phyloP scores from a whole-genome alignment of 192 early-diverging fungal genomes.

The Entophlyctis helioformis region DNA sequence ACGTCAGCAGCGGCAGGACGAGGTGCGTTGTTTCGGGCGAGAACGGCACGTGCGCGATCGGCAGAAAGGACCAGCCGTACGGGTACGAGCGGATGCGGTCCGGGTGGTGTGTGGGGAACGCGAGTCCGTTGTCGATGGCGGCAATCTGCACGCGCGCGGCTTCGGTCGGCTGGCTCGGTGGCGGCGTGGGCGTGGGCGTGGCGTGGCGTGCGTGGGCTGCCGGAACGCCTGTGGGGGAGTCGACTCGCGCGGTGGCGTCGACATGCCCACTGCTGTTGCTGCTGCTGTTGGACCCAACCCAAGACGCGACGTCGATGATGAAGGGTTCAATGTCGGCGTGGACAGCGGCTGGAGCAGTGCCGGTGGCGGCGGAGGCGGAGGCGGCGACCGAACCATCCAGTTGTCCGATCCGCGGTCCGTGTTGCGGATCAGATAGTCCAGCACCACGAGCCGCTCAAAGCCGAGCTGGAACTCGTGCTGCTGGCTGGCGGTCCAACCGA shows the following conservation, averaged over 20 bases:
- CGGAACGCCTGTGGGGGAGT: too few species aligned
- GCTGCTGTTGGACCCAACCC: too few species aligned
- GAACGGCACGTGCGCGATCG: conserved; percentile 56
- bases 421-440: conserved; percentile 87
- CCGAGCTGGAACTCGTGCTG: conserved; percentile 39
- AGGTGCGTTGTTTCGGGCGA: conserved; percentile 52
- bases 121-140: conserved; percentile 89
- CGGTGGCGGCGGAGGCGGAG: too few species aligned
- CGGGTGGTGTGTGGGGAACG: conserved; percentile 87
- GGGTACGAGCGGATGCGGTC: conserved; percentile 81
- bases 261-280: too few species aligned
- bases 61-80: conserved; percentile 78
- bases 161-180: neutral
- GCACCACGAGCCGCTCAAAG: conserved; percentile 71
- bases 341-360: too few species aligned
- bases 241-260: too few species aligned
- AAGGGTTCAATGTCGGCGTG: too few species aligned
- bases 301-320: too few species aligned
- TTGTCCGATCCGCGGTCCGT: conserved; percentile 60
- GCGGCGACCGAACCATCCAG: conserved; percentile 87
- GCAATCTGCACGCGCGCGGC: conserved; percentile 54
- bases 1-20: conserved; percentile 55
- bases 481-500: conserved; percentile 26
- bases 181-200: too few species aligned
- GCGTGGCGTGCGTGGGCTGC: too few species aligned